Base-by-base conservation (phyloP, 805 yeast species). In the Isabelozyma pseudorhagii region DNA sequence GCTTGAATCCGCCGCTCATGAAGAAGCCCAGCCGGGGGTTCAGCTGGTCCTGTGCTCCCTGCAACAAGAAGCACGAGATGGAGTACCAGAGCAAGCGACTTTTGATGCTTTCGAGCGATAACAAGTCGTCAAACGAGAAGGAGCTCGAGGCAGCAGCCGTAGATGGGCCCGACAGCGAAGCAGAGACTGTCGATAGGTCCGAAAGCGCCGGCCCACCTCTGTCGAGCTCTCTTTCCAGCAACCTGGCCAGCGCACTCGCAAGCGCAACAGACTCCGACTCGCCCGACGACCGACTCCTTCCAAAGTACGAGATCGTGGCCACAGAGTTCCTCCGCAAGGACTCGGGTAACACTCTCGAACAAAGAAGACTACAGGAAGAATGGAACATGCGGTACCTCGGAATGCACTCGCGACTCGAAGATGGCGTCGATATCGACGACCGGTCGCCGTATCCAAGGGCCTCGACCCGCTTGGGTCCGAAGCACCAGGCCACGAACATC, bases 311-410 rank as follows among this genome's bases (percentile, higher is more conserved):
- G 63, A 71, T 74, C 40, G 62, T 79, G 58, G 89, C 89, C 0
- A 71, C 71, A 4, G 73, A 73, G 15, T 84, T 83, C 56, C 60
- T 84, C 27, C 66, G 68, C 38, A 67, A 69, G 5, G 90, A 84
- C 58, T 57, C 60, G 1, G 46, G 58, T 2, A 50, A 72, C 3
- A 59, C 79, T 0, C 62, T 79, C 15, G 68, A 72, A 38, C 69
- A 81, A 50, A 64, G 89, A 52, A 61, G 89, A 49, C 67, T 76
- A 31, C 52, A 67, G n/a, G 89, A 84, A 63, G 90, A 84, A 59
- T 90, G 96, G 96, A 85, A 84, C 2, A 86, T 83, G 70, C 67
- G 96, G 54, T 90, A 87, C 59, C 72, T 89, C 25, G 96, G 96
- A 1, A 76, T 84, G 69, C 87, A 88, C 63, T 81, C 89, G 1